Evolutionary conservation across 2,329 filamentous ascomycete genomes (phyloP), one percentile per base, ranked within the genome.

Genomic region (Periconia sp.): DNA sequence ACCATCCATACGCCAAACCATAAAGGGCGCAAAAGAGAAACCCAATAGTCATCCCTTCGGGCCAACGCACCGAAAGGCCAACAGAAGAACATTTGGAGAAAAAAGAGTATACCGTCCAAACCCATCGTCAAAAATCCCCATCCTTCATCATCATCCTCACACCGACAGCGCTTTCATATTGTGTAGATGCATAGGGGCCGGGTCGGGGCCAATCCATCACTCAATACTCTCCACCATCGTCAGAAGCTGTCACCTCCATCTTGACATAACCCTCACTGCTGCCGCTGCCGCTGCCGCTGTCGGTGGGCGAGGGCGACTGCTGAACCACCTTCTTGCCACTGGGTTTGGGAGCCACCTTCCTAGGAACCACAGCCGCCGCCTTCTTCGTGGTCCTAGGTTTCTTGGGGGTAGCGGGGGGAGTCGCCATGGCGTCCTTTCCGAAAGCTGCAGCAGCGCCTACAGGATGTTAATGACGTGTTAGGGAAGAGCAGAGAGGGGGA

Each of bases 381-480:
- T 53, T 57, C 3, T 52, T 43, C n/a, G n/a, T n/a, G n/a, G n/a
- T n/a, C 49, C 61, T 62, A n/a, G 45, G 14, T 53, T 66, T 69
- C 52, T 60, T 66, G 58, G 57, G 58, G 0, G 64, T 62, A 1
- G 43, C 37, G 0, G 61, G 57, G 3, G 65, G 54, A 41, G 55
- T 54, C 14, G 40, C 13, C 6, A 9, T 15, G 27, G 42, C 45
- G 17, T 48, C 43, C 30, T 23, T 50, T 1, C 44, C 43, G 13
- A 41, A 31, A 9, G 43, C 47, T 11, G 46, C 48, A 1, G 17
- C 47, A 17, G 42, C 47, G 50, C 42, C 57, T 65, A 40, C 14
- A 30, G 6, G 18, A 33, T 27, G 3, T 27, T n/a, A n/a, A n/a
- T n/a, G n/a, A 8, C 33, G 33, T 3, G 15, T 37, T 37, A 37